Evolutionary conservation across 2,329 filamentous ascomycete genomes (phyloP).

Genomic region (Proliferodiscus dingleyae): DNA sequence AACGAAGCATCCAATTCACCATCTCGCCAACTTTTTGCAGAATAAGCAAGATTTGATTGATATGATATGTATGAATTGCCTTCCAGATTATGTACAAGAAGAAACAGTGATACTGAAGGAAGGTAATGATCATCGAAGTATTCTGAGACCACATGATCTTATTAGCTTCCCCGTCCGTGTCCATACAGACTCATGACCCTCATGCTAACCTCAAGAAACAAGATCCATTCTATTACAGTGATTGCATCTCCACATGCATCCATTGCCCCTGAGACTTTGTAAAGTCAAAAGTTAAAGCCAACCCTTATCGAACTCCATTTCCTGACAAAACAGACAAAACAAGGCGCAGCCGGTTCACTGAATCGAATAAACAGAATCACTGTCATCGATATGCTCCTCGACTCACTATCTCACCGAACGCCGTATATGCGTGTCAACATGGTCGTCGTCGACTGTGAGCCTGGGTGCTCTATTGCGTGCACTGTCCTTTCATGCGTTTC

Average conservation of each 20-base stretch:
- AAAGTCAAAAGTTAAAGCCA: conserved; percentile 5
- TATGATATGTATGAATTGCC: conserved; percentile 5
- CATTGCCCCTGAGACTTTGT: conserved; percentile 12
- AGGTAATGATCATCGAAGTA: conserved; percentile 1
- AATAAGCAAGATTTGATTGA: not conserved
- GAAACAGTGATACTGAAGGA: conserved; percentile 6
- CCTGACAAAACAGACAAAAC: conserved; percentile 10
- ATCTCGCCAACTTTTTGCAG: not conserved
- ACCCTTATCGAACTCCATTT: conserved; percentile 18
- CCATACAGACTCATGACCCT: conserved; percentile 18
- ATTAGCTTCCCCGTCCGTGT: conserved; percentile 24
- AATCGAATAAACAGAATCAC: conserved; percentile 23
- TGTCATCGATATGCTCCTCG: conserved; percentile 16
- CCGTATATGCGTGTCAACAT: conserved; percentile 31
- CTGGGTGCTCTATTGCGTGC: conserved; percentile 18
- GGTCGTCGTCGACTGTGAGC: conserved; percentile 18
- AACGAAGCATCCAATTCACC: not conserved
- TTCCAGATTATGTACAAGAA: conserved; percentile 21
- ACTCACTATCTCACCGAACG: conserved; percentile 24
- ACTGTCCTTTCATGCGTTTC: conserved; percentile 48
- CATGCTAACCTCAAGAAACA: conserved; percentile 13
- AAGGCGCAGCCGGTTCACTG: conserved; percentile 19
- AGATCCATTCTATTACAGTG: conserved; percentile 29
- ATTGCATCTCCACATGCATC: conserved; percentile 11
- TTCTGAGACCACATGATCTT: too few species aligned